phyloP scores from a whole-genome alignment of 2,329 filamentous ascomycete species.

The Penicillium sp. region DNA sequence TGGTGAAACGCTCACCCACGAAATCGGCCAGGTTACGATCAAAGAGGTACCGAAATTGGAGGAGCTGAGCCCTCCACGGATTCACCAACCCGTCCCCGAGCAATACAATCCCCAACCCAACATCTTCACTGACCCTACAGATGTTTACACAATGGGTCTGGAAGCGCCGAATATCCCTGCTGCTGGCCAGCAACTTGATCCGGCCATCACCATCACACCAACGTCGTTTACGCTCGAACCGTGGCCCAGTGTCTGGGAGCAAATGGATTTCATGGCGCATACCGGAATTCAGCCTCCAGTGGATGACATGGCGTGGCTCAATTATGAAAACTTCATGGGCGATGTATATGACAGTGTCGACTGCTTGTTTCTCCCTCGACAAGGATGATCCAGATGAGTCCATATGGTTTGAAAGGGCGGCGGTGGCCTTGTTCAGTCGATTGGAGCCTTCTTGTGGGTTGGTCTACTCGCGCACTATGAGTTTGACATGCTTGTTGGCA shows the following conservation, averaged over 20 bases:
- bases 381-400: background rate
- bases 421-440: background rate
- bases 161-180: constrained; percentile 1
- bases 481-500: background rate
- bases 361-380: constrained; percentile 17
- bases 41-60: background rate
- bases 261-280: constrained; percentile 22
- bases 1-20: background rate
- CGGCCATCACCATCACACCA: constrained; percentile 3
- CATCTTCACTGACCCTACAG: background rate
- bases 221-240: constrained; percentile 11
- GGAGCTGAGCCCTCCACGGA: background rate
- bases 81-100: background rate
- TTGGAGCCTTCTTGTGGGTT: background rate
- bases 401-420: background rate
- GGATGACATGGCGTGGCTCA: constrained; percentile 29
- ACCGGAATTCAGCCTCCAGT: constrained; percentile 5
- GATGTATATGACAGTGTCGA: constrained; percentile 31
- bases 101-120: background rate
- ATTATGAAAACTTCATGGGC: constrained; percentile 33
- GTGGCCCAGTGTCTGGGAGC: constrained; percentile 31
- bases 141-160: background rate
- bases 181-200: constrained; percentile 10
- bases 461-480: background rate
- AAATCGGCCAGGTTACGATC: constrained; percentile 1